Base-by-base conservation (phyloP, 495 filamentous ascomycete species). In the Apiosordaria backusii region DNA sequence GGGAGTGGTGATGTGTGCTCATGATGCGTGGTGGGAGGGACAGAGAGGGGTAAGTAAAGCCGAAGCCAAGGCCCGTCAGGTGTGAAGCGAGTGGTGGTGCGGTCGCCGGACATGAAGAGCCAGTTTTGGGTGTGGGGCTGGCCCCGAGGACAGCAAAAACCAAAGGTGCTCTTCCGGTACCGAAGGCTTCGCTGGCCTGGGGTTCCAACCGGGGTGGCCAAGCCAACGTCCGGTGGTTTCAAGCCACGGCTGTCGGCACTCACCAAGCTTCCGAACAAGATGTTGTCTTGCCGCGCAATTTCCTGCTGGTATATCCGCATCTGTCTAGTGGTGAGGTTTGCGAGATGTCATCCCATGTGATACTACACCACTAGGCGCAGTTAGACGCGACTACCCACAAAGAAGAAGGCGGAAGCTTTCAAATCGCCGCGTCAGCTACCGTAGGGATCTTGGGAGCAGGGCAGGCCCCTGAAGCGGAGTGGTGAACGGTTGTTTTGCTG, bases 51-150 rank as follows among this genome's bases (percentile, higher is more conserved):
- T 25, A 57, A 59, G 58, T 52, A 60, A 50, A 58, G 58, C 22
- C 40, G 4, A 81, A 72, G 76, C 81, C 67, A 23, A 65, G 62
- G 58, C 58, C 57, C 61, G 53, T 24, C 59, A 50, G 50, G n/a
- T 29, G 26, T 15, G 16, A 24, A 27, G 52, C 22, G 52, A 27
- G 57, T 27, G 21, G 19, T 24, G 21, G 57, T 18, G 57, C 22
- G 57, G 25, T 25, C 24, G 57, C 19, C 21, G 57, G 25, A 59
- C 21, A 59, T 25, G 16, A 27, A 23, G 25, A 61, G 10, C 57
- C 57, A 53, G 64, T 50, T 21, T 61, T 24, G 4, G 26, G 4
- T 53, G 50, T n/a, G 50, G 50, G 26, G 50, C 21, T 26, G 19
- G 6, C 15, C 45, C 27, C 59, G 26, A n/a, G 35, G 50, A n/a